Evolutionary conservation across 1,139 yeast genomes (phyloP), one percentile per base, ranked within the genome.

Genomic region (Kodamaea sp.): DNA sequence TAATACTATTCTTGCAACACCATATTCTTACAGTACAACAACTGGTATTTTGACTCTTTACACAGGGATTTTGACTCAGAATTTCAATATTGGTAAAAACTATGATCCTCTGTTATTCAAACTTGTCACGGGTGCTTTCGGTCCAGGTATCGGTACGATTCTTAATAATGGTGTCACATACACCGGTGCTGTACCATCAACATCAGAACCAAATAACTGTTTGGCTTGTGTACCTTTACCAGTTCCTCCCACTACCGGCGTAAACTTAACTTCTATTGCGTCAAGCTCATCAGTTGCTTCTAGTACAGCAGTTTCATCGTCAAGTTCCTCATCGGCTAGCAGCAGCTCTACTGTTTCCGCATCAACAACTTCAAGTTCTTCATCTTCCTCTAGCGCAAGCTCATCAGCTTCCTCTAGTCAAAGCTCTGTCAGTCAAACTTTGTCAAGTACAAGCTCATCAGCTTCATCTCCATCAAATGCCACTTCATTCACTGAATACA

Each of bases 21-120:
- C 37, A 5, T 45, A 24, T 37, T 10, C 11, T 10, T 55, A 52
- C 34, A 35, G 44, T 27, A 27, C 46, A 1, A 27, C 34, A 2
- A 42, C 46, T 5, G 62, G 60, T 39, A 43, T 49, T 25, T 50
- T 53, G 43, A 44, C 46, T 8, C 38, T 52, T 26, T 24, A 23
- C 39, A 27, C 43, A 11, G 36, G 32, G 2, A 27, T 35, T 7
- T 26, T 35, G 6, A 11, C 31, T 7, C 46, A 45, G 10, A 24
- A 39, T 2, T 55, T 50, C 41, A 43, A 41, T 7, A 57, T 57
- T 38, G 62, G 62, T 39, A 22, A 43, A 6, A 62, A 60, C 7
- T 57, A 57, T 38, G 45, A 46, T 32, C 31, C 46, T 5, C n/a
- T 23, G 7, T 39, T 32, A 12, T 53, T 57, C 42, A 15, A 41